phyloP scores from a whole-genome alignment of 148 eudicot genomes.

The Rhododendron ovatum region DNA sequence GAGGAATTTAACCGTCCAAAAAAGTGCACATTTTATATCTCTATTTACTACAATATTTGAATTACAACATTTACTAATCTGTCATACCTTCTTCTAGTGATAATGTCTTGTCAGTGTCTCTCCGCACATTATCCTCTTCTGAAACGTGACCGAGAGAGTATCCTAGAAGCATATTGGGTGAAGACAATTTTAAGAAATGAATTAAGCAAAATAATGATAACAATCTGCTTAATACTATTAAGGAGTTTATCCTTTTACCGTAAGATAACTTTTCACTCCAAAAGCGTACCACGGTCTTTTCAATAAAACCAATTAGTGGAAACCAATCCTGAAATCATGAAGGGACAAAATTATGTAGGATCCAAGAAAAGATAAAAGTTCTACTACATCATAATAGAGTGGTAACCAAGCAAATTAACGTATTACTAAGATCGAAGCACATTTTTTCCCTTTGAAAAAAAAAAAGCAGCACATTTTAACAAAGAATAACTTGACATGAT shows the following conservation, averaged over 20 bases:
- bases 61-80: neutral
- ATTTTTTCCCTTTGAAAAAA: neutral
- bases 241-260: constrained; percentile 31
- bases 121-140: constrained; percentile 16
- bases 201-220: constrained; percentile 5
- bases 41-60: neutral
- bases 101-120: constrained; percentile 16
- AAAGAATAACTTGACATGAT: neutral
- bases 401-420: neutral
- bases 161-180: constrained; percentile 19
- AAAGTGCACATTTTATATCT: neutral
- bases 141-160: constrained; percentile 6
- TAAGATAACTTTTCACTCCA: constrained; percentile 49
- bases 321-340: constrained; percentile 67
- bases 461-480: neutral
- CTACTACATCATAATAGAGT: neutral
- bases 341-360: neutral
- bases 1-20: neutral
- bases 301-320: constrained; percentile 53
- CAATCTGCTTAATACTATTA: neutral
- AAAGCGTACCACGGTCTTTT: constrained; percentile 44
- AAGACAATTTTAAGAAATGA: neutral
- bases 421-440: neutral
- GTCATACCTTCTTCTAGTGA: constrained; percentile 37
- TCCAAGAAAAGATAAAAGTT: neutral